phyloP scores from a whole-genome alignment of 177 flowering plant species.

The Vitis hybrid region DNA sequence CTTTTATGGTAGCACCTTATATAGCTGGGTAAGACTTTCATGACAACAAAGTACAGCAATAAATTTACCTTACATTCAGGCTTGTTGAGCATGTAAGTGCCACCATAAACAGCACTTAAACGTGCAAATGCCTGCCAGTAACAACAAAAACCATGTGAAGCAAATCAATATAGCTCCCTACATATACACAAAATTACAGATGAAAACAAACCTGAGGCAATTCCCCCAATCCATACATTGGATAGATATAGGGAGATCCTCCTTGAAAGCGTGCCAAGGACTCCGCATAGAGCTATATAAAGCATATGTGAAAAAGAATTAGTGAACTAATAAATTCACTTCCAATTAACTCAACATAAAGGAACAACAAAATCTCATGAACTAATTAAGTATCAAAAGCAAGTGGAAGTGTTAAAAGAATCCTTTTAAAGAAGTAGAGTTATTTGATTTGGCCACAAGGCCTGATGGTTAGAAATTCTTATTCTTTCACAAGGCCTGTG shows the following conservation, averaged over 20 bases:
- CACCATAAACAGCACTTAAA: slow-evolving; percentile 95
- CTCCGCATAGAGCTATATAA: slow-evolving; percentile 80
- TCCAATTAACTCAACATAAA: background rate
- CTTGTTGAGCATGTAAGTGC: slow-evolving; percentile 99
- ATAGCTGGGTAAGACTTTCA: background rate
- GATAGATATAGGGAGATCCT: slow-evolving; percentile 96
- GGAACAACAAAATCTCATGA: background rate
- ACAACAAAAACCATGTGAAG: slow-evolving; percentile 2
- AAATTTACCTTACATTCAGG: slow-evolving; percentile 80
- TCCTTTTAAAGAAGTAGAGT: background rate
- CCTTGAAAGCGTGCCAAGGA: slow-evolving; percentile 92
- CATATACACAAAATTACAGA: background rate
- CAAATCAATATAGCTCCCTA: background rate
- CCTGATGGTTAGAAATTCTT: background rate
- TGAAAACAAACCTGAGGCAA: slow-evolving; percentile 75
- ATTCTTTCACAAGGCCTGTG: background rate
- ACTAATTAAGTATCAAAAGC: background rate
- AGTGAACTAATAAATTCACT: background rate
- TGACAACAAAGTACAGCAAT: background rate
- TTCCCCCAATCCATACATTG: slow-evolving; percentile 91
- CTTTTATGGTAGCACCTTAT: no score
- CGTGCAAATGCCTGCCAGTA: slow-evolving; percentile 88
- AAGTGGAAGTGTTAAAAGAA: background rate
- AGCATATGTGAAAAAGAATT: slow-evolving; percentile 15
- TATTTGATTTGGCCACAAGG: background rate